Evolutionary conservation across 176 grass and related monocot genomes (phyloP).

Genomic region (Puya raimondii): DNA sequence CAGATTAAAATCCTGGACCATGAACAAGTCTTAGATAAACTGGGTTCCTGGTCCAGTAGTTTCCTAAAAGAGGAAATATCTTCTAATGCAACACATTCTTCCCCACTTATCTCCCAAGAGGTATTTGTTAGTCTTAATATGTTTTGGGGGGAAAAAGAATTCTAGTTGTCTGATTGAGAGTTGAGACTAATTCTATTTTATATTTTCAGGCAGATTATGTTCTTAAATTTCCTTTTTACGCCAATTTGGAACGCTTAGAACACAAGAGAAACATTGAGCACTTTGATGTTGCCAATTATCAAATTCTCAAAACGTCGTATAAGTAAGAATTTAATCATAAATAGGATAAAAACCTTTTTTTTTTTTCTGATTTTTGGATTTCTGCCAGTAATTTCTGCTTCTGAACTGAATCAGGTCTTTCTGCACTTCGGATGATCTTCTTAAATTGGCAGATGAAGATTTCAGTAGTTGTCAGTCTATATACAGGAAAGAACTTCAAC

Average conservation of each 20-base stretch:
- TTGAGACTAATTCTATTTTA: not conserved
- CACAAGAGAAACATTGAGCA: slow-evolving; percentile 72
- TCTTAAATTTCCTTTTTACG: slow-evolving; percentile 55
- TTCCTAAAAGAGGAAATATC: slow-evolving; percentile 41
- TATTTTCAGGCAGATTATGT: slow-evolving; percentile 48
- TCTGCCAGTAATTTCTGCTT: not conserved
- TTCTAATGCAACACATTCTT: slow-evolving; percentile 12
- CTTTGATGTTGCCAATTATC: slow-evolving; percentile 23
- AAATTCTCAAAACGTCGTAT: slow-evolving; percentile 37
- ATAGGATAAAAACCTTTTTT: not conserved
- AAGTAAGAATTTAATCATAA: slow-evolving; percentile 31
- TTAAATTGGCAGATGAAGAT: slow-evolving; percentile 34
- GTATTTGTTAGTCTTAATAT: slow-evolving; percentile 11
- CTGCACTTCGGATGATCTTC: slow-evolving; percentile 26
- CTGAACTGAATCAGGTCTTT: slow-evolving; percentile 29
- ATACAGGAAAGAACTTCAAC: slow-evolving; percentile 47
- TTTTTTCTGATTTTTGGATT: not conserved
- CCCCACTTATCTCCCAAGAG: slow-evolving; percentile 21
- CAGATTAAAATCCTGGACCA: slow-evolving; percentile 40
- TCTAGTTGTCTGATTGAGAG: not conserved
- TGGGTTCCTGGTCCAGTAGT: slow-evolving; percentile 49
- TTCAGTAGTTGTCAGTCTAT: slow-evolving; percentile 42
- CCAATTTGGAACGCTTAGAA: slow-evolving; percentile 54
- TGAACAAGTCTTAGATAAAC: slow-evolving; percentile 47
- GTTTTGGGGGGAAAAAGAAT: not conserved